phyloP scores from a whole-genome alignment of 352 stramenopile species.

The Phytophthora brassicae region DNA sequence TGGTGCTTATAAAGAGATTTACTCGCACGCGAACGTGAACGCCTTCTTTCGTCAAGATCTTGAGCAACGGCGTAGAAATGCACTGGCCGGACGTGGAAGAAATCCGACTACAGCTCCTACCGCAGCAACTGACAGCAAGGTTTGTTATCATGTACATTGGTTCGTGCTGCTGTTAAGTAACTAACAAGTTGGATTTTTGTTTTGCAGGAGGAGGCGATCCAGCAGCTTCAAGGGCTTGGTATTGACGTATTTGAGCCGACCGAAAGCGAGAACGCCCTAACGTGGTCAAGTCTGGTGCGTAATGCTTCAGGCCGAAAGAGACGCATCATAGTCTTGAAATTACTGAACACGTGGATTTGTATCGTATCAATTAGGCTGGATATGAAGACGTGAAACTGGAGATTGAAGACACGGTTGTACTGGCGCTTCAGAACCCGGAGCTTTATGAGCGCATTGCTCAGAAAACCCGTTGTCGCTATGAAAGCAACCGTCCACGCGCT shows the following conservation, averaged over 20 bases:
- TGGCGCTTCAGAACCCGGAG: constrained; percentile 91
- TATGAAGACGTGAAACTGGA: constrained; percentile 91
- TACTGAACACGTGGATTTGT: not conserved
- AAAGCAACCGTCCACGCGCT: constrained; percentile 88
- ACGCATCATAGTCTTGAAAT: not conserved
- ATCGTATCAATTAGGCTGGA: constrained; percentile 56
- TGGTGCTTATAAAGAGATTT: constrained; percentile 85
- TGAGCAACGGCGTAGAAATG: constrained; percentile 64
- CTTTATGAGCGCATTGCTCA: constrained; percentile 90
- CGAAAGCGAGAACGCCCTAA: constrained; percentile 58
- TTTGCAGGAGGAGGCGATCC: constrained; percentile 72
- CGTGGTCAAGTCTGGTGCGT: constrained; percentile 81
- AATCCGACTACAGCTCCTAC: constrained; percentile 19
- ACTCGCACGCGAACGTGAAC: constrained; percentile 76
- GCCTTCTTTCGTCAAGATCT: constrained; percentile 73
- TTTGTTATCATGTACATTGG: constrained; percentile 8
- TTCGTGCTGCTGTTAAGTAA: not conserved
- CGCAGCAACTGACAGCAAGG: constrained; percentile 44
- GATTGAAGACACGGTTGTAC: constrained; percentile 91
- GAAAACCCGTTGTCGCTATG: constrained; percentile 88
- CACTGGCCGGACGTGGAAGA: constrained; percentile 34
- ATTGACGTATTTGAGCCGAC: constrained; percentile 82
- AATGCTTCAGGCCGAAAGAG: not conserved
- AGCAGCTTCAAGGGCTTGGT: constrained; percentile 74
- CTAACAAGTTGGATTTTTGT: not conserved